Conservation (phyloP, 306 rosid genomes). For the Alnus rubra region DNA sequence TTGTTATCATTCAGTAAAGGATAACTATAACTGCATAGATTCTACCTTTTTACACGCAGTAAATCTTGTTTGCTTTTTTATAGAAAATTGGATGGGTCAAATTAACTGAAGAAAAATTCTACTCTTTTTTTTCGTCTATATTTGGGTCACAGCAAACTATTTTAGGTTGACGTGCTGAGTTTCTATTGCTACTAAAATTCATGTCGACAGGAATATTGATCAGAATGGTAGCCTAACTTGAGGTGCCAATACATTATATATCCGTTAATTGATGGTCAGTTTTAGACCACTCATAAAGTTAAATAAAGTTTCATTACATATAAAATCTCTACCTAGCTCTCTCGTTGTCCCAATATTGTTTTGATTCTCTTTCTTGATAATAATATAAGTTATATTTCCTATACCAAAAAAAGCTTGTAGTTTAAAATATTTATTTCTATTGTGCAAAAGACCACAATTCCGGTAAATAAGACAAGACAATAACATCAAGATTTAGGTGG, state of each 20-base stretch:
- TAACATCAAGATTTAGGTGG: too few species aligned
- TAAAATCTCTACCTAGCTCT: too few species aligned
- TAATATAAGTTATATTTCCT: too few species aligned
- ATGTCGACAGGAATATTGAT: not conserved
- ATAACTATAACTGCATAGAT: not conserved
- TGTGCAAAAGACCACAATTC: too few species aligned
- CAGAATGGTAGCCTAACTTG: not conserved
- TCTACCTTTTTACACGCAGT: not conserved
- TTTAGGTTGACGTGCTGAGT: not conserved
- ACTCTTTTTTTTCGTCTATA: not conserved
- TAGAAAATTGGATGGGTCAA: not conserved
- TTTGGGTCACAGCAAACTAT: slow-evolving; percentile 1
- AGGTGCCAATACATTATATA: not conserved
- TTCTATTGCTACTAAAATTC: not conserved
- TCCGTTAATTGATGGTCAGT: too few species aligned
- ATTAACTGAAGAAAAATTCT: not conserved
- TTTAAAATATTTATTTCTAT: too few species aligned
- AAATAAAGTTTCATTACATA: too few species aligned
- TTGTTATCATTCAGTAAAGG: not conserved
- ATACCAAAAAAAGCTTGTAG: too few species aligned
- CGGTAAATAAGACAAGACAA: too few species aligned
- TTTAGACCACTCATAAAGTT: too few species aligned
- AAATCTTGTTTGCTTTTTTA: not conserved
- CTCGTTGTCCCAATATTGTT: too few species aligned
- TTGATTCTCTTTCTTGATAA: too few species aligned